Conservation (phyloP, 2,329 filamentous ascomycete species). For the Ophiocordyceps camponoti-floridani region DNA sequence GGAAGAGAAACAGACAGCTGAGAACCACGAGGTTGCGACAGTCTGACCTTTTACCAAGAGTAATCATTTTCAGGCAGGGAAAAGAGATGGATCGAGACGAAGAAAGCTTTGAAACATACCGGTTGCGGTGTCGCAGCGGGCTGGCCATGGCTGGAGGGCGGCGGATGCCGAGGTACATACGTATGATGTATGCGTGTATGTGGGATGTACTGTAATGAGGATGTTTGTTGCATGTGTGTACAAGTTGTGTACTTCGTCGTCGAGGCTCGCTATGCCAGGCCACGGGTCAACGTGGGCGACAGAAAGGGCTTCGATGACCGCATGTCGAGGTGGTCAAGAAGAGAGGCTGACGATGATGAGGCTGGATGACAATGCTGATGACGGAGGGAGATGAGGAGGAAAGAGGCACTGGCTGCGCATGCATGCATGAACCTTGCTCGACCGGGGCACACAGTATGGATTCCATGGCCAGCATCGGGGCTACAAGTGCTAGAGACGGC, state of each 20-base stretch:
- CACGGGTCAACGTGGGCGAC: neutral
- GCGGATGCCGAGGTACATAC: too few species aligned
- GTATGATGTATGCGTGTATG: too few species aligned
- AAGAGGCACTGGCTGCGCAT: neutral
- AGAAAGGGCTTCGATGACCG: neutral
- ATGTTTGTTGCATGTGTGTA: too few species aligned
- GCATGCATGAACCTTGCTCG: too few species aligned
- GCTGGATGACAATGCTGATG: neutral
- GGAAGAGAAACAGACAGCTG: neutral
- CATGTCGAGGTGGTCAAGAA: neutral
- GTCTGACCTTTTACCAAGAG: constrained; percentile 49
- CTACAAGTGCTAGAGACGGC: too few species aligned
- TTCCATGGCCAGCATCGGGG: too few species aligned
- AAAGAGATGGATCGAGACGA: neutral
- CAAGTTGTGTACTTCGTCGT: too few species aligned
- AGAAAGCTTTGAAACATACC: neutral
- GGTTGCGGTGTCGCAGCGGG: neutral
- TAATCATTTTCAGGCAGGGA: constrained; percentile 28
- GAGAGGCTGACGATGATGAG: neutral
- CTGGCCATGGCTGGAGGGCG: neutral
- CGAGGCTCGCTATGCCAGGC: too few species aligned
- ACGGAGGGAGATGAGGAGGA: neutral
- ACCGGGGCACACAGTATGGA: too few species aligned
- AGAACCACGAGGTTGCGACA: constrained; percentile 27
- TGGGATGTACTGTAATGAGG: too few species aligned